Percentiles rank a stretch among this genome's conserved stretches.
Conservation (phyloP, 495 filamentous ascomycete species). For the Hypoxylon trugodes region DNA sequence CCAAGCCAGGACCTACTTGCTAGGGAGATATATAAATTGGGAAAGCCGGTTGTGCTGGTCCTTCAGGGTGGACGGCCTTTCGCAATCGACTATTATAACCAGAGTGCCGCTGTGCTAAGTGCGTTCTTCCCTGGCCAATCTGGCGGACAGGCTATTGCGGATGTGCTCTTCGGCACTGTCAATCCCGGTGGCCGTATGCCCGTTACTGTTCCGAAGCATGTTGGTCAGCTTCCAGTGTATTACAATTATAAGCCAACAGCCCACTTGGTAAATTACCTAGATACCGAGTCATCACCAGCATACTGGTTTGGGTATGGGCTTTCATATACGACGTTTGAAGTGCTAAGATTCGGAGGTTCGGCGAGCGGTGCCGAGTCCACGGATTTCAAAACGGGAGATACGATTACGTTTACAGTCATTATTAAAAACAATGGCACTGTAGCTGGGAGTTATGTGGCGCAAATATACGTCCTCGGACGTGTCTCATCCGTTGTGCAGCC, state of each 20-base stretch:
- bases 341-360: conserved; percentile 35
- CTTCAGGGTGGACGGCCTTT: conserved; percentile 56
- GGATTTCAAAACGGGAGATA: conserved; percentile 40
- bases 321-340: conserved; percentile 50
- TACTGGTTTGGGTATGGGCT: conserved; percentile 53
- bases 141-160: conserved; percentile 58
- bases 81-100: conserved; percentile 49
- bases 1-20: conserved; percentile 46
- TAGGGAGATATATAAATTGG: conserved; percentile 47
- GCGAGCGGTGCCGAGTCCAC: conserved; percentile 2
- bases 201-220: conserved; percentile 48
- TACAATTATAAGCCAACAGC: conserved; percentile 51
- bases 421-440: conserved; percentile 46
- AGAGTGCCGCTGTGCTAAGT: conserved; percentile 48
- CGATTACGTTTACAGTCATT: conserved; percentile 44
- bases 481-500: conserved; percentile 51
- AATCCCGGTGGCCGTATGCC: conserved; percentile 56
- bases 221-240: conserved; percentile 50
- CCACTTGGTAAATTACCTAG: conserved; percentile 43
- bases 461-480: conserved; percentile 50
- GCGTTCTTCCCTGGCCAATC: conserved; percentile 55
- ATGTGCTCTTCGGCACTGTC: conserved; percentile 54
- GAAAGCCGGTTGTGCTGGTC: conserved; percentile 53
- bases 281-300: conserved; percentile 41
- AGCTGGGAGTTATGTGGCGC: conserved; percentile 49